Evolutionary conservation across 2,329 filamentous ascomycete species (phyloP), one percentile per base, ranked within the genome.

Genomic region (Dactylellina sp.): DNA sequence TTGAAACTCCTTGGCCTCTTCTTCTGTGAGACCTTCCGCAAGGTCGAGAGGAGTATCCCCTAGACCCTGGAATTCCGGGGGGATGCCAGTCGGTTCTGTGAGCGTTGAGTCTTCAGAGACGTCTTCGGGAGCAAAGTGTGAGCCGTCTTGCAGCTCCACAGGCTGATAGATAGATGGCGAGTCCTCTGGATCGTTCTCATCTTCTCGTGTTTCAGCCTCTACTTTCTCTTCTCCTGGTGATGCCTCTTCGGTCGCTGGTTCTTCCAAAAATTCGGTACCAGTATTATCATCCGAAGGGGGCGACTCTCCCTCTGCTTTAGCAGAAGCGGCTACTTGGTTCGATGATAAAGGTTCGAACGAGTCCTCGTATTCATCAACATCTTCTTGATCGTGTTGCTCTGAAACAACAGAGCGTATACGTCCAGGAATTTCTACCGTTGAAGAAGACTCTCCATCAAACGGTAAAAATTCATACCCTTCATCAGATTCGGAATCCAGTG

Each of bases 1-100:
- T 28, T 75, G 71, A 28, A 75, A 75, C 24, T 75, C 71, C 20
- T 66, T 64, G 7, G 32, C 63, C 25, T 75, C 71, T 40, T 75
- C 71, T 40, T 75, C 64, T 28, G 71, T 70, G 3, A 75, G 24
- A 37, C 71, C 71, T 47, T 75, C 71, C 7, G 53, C 62, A 1
- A 70, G 18, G 18, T 75, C 71, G 9, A 75, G 63, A 9, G 71
- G 71, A 9, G 39, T 63, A 5, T 75, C 59, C 5, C 20, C 37
- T 24, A 57, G 24, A 5, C 46, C 37, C 44, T 63, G n/a, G n/a
- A 52, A 37, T 22, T 75, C 71, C 9, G 57, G 39, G 1, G 62
- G 28, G 14, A 61, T 11, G 18, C 14, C 35, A 14, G 39, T 25
- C 11, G 53, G 28, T 16, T 66, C 55, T 11, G 70, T 55, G 11